A percentile compares a stretch with the other conserved stretches of the same genome.
Evolutionary conservation across 2,329 filamentous ascomycete genomes (phyloP).

Genomic region (Fusarium multiceps): DNA sequence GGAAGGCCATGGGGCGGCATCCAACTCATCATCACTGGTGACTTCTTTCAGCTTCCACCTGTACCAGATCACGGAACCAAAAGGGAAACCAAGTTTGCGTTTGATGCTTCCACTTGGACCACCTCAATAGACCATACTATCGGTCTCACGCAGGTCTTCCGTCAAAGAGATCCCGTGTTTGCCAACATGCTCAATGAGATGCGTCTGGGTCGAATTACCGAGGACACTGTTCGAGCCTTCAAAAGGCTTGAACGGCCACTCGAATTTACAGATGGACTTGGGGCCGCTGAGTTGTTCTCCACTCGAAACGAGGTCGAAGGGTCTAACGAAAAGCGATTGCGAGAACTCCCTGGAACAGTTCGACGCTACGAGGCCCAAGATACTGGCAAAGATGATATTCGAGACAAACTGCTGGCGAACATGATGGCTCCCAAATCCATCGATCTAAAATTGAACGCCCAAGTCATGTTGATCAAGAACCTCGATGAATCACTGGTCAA

Average conservation of each 20-base stretch:
- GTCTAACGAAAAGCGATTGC: conserved; percentile 82
- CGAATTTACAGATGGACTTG: conserved; percentile 77
- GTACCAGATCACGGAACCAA: conserved; percentile 80
- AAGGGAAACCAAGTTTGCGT: conserved; percentile 84
- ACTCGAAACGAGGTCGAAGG: conserved; percentile 89
- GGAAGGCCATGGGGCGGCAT: conserved; percentile 95
- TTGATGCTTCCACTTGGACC: conserved; percentile 90
- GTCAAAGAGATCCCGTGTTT: conserved; percentile 90
- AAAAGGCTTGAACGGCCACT: conserved; percentile 77
- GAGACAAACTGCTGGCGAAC: conserved; percentile 83
- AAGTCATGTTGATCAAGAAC: conserved; percentile 99
- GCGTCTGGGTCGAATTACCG: conserved; percentile 84
- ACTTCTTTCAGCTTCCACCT: conserved; percentile 97
- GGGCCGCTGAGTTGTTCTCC: conserved; percentile 86
- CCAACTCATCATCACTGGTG: conserved; percentile 93
- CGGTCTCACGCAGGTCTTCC: conserved; percentile 93
- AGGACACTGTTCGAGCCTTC: conserved; percentile 82
- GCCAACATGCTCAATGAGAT: conserved; percentile 98
- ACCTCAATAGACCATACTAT: conserved; percentile 97
- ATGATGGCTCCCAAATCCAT: conserved; percentile 92
- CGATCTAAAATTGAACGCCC: conserved; percentile 87
- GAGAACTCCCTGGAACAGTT: conserved; percentile 73
- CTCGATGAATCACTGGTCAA: conserved; percentile 95
- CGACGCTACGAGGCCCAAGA: conserved; percentile 80
- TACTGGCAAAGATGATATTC: conserved; percentile 75